Conservation (phyloP, 2,329 filamentous ascomycete genomes). For the Fusarium concolor region DNA sequence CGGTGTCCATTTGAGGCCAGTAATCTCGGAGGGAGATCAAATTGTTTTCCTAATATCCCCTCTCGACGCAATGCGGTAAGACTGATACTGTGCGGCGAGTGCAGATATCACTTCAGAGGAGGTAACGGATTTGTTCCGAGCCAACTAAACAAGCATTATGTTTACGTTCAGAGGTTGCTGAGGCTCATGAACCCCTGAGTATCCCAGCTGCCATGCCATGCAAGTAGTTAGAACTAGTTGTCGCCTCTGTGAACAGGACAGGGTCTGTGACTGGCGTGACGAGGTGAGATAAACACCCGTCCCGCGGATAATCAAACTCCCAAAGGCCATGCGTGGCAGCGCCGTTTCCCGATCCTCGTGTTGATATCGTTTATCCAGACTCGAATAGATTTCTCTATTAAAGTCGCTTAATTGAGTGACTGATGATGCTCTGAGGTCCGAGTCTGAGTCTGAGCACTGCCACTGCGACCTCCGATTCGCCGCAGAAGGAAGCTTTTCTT, state of each 20-base stretch:
- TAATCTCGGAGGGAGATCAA: background rate
- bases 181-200: slow-evolving; percentile 28
- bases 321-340: background rate
- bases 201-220: slow-evolving; percentile 33
- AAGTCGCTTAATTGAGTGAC: slow-evolving; percentile 15
- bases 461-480: slow-evolving; percentile 19
- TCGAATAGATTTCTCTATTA: background rate
- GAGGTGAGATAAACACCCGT: slow-evolving; percentile 30
- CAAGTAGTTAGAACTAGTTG: slow-evolving; percentile 11
- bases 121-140: slow-evolving; percentile 18
- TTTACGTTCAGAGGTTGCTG: slow-evolving; percentile 14
- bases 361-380: slow-evolving; percentile 1
- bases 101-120: slow-evolving; percentile 13
- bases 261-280: slow-evolving; percentile 31
- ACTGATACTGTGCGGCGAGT: slow-evolving; percentile 14
- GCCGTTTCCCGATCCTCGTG: background rate
- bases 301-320: slow-evolving; percentile 8
- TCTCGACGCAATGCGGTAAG: background rate
- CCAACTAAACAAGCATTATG: slow-evolving; percentile 17
- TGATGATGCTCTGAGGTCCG: slow-evolving; percentile 5
- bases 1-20: background rate
- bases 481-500: slow-evolving; percentile 25
- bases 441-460: no score
- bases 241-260: slow-evolving; percentile 7
- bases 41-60: background rate